A percentile compares a stretch with the other conserved stretches of the same genome.
These are phyloP conservation scores for Penicillium canescens DNA, from an alignment of 495 filamentous ascomycete species.

Conservation along the genomic window DNA sequence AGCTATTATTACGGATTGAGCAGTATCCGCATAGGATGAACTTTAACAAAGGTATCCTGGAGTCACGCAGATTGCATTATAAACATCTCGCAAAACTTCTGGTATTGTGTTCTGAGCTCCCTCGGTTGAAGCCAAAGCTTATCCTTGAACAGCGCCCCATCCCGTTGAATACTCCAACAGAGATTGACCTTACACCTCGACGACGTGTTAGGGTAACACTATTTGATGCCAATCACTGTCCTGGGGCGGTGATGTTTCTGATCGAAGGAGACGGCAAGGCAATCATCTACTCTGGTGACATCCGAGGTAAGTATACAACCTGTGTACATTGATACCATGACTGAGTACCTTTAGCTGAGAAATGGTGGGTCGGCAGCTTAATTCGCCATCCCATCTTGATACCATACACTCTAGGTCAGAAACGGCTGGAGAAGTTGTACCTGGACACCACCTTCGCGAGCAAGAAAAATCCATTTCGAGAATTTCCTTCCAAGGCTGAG, in stretches of 20 bases:
- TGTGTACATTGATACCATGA: background rate
- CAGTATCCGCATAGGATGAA: conserved; percentile 78
- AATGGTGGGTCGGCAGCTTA: conserved; percentile 68
- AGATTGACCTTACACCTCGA: conserved; percentile 70
- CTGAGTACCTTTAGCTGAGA: conserved; percentile 48
- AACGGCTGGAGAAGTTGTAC: conserved; percentile 75
- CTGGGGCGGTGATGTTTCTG: conserved; percentile 92
- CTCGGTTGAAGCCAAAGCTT: background rate
- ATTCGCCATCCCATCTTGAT: conserved; percentile 70
- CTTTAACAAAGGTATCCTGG: conserved; percentile 73
- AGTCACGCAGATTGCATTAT: conserved; percentile 66
- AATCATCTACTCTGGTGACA: conserved; percentile 90
- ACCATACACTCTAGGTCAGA: conserved; percentile 68
- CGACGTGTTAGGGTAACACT: conserved; percentile 76
- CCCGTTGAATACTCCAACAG: conserved; percentile 78
- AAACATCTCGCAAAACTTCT: conserved; percentile 72
- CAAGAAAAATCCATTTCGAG: conserved; percentile 41
- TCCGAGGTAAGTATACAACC: conserved; percentile 59
- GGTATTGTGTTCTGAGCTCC: conserved; percentile 19
- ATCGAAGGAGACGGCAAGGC: conserved; percentile 76
- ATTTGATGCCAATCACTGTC: conserved; percentile 90
- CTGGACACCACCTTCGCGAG: conserved; percentile 80
- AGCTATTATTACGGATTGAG: conserved; percentile 71
- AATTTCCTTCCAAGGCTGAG: conserved; percentile 63
- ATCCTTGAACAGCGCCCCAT: conserved; percentile 63